Base-by-base conservation (phyloP, 192 early-diverging fungal genomes). In the Cladochytrium replicatum region DNA sequence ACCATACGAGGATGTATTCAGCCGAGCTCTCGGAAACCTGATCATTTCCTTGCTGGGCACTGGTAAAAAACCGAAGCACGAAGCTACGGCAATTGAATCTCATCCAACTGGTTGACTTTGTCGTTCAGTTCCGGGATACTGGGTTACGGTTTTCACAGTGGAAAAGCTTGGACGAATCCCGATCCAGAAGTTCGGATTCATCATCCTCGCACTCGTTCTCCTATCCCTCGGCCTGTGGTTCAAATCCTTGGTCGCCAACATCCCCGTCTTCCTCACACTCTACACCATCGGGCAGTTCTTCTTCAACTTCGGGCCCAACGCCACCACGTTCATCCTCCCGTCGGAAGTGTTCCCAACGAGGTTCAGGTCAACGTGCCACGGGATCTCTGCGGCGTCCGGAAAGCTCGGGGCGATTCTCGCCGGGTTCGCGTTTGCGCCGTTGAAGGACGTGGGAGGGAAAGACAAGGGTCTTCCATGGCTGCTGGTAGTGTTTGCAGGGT, bases 91-190 rank as follows among this genome's bases (percentile, higher is more conserved):
- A n/a, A n/a, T n/a, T n/a, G n/a, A n/a, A n/a, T n/a, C n/a, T n/a
- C n/a, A n/a, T n/a, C n/a, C n/a, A n/a, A n/a, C n/a, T n/a, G n/a
- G n/a, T n/a, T n/a, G n/a, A n/a, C 47, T 86, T 13, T 68, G 85
- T n/a, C 87, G 88, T 37, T 80, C 81, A 24, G 75, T 91, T 5
- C 88, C 88, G 19, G 88, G 88, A 38, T 91, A 91, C 78, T 89
- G 85, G 87, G 67, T 91, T 51, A 64, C 88, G 2, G 86, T 91
- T 48, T 86, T 89, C 42, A 66, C 75, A 7, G 83, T 91, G 23
- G 88, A 91, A 40, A 63, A 59, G 44, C 55, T 84, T 32, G 88
- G 88, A 51, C 85, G 88, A 52, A 85, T 81, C 55, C 42, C 38
- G 4, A 91, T 91, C 28, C 87, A 89, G 57, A 72, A 87, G 46